Evolutionary conservation across 352 stramenopile species (phyloP).

Genomic region (Phytophthora chlamydospora): DNA sequence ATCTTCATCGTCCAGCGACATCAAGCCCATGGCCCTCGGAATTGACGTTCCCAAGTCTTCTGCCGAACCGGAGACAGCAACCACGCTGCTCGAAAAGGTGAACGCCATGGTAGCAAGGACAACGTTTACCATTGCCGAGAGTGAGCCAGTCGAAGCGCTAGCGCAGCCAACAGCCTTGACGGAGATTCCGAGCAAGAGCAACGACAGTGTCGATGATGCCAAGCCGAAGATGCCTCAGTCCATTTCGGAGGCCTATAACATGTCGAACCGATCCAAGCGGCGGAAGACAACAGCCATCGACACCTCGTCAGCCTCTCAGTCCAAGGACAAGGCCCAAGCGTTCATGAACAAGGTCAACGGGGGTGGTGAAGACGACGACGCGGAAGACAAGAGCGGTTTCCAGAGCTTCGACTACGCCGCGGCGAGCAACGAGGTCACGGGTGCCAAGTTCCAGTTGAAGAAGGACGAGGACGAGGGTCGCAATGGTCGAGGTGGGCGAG

Average conservation of each 20-base stretch:
- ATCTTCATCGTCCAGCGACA: conserved; percentile 14
- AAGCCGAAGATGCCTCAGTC: conserved; percentile 58
- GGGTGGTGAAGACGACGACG: conserved; percentile 6
- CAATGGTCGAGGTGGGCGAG: conserved; percentile 4
- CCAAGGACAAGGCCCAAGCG: conserved; percentile 45
- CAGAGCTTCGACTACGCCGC: conserved; percentile 65
- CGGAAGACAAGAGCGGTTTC: conserved; percentile 26
- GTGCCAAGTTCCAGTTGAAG: conserved; percentile 60
- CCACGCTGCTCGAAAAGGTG: conserved; percentile 52
- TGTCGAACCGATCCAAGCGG: conserved; percentile 71
- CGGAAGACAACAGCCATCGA: conserved; percentile 51
- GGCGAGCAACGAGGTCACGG: conserved; percentile 47
- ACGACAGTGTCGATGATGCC: conserved; percentile 4
- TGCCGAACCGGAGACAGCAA: conserved; percentile 18
- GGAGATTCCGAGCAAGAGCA: conserved; percentile 14
- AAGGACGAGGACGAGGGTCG: conserved; percentile 31
- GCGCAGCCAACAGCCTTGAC: conserved; percentile 8
- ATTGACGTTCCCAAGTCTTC: conserved; percentile 9
- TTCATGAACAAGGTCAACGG: conserved; percentile 58
- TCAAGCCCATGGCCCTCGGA: conserved; percentile 30
- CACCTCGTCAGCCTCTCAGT: conserved; percentile 35
- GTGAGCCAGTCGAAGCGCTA: conserved; percentile 24
- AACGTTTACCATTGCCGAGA: conserved; percentile 64
- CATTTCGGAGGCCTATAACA: conserved; percentile 78
- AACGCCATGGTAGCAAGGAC: conserved; percentile 62